phyloP scores from a whole-genome alignment of 257 asterid species.

The Rubia yunnanensis region DNA sequence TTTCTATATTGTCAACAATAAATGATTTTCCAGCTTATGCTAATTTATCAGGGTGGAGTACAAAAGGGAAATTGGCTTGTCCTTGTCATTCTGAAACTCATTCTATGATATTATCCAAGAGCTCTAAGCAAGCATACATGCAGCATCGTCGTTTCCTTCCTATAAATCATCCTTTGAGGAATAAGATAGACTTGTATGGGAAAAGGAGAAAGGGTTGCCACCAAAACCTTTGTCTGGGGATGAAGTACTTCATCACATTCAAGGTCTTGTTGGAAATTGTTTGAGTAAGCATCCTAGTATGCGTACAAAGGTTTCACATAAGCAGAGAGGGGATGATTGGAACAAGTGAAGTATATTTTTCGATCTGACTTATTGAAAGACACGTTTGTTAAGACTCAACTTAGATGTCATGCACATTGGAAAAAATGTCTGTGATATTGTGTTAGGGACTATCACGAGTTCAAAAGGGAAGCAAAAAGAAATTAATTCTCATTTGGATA shows the following conservation, averaged over 20 bases:
- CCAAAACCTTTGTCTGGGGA: no score
- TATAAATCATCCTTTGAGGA: neutral
- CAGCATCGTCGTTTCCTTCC: neutral
- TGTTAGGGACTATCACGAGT: no score
- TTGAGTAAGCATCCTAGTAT: neutral
- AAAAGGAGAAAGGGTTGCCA: no score
- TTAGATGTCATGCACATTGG: no score
- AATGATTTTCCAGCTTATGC: slow-evolving; percentile 9
- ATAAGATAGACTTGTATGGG: no score
- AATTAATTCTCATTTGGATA: no score
- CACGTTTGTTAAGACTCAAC: neutral
- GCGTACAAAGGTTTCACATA: no score
- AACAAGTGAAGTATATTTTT: slow-evolving; percentile 11
- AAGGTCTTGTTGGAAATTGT: neutral
- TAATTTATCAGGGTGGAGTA: neutral
- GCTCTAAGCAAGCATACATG: neutral
- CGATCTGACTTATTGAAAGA: slow-evolving; percentile 12
- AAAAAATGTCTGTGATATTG: no score
- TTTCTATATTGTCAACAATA: neutral
- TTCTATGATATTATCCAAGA: neutral
- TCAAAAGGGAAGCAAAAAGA: no score
- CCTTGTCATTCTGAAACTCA: neutral
- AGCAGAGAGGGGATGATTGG: slow-evolving; percentile 1
- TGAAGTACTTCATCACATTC: neutral
- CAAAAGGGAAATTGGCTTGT: no score